Base-by-base conservation (phyloP, 345 rosid genomes). In the Clarkia xantiana region DNA sequence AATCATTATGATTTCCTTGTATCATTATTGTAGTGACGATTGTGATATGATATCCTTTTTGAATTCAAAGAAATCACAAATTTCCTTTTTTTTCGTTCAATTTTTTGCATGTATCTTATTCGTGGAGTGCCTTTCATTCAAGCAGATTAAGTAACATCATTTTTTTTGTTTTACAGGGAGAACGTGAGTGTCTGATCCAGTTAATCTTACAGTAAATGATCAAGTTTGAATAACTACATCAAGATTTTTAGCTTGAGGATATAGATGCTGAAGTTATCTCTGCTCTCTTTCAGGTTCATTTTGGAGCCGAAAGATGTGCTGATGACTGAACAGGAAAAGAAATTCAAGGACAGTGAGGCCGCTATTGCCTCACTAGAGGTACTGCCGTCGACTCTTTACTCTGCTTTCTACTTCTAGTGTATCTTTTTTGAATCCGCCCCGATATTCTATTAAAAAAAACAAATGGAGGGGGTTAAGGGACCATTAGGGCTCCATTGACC, bases 121-220 rank as follows among this genome's bases (percentile, higher is more conserved):
- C 6, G 29, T 23, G 29, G 29, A 23, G 29, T 23, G 29, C 6
- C 29, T 23, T 23, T 43, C n/a, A n/a, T n/a, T n/a, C 17, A 6
- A 7, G 10, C 40, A 22, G 40, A 1, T 7, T 1, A 23, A 23
- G 56, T 18, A 45, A 38, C 41, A 25, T 41, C 49, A 47, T 11
- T 4, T 22, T 14, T 38, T 25, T 52, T 19, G 23, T 69, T 70
- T 67, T 79, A 73, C 96, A 86, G 96, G 96, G 62, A 77, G 96
- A 75, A 91, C 81, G 96, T 91, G 82, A 86, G 98, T 76, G 45
- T 53, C 43, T 47, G 55, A 41, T 39, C 45, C 52, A 48, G 45
- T 63, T 38, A 25, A 45, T 49, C 44, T 18, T 11, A 8, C 55
- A 16, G 54, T 51, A 10, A 18, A 36, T 20, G 40, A 41, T 57